Percentiles rank a stretch among this genome's conserved stretches.
phyloP scores from a whole-genome alignment of 2,329 filamentous ascomycete genomes.

The Didymellaceae sp. region DNA sequence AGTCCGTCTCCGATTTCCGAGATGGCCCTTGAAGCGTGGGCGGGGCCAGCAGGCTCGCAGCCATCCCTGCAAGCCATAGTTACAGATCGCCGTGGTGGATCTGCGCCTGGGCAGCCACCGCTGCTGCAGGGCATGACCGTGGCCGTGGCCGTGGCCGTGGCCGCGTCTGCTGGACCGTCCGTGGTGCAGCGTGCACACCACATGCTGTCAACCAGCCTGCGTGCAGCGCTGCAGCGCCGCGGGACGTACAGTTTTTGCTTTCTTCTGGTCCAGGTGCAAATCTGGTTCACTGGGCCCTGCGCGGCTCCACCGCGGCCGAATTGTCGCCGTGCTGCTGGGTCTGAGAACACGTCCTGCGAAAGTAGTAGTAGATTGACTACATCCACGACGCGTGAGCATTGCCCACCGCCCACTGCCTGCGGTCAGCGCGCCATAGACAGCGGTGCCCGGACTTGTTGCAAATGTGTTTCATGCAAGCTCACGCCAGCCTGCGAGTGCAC shows the following conservation, averaged over 20 bases:
- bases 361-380: conserved; percentile 16
- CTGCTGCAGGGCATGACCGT: conserved; percentile 41
- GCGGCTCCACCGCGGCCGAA: conserved; percentile 34
- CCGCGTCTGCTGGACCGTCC: conserved; percentile 16
- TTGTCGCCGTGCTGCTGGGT: conserved; percentile 25
- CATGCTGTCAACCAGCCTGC: conserved; percentile 11
- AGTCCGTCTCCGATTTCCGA: conserved; percentile 46
- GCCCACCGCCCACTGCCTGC: conserved; percentile 1
- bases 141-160: conserved; percentile 16
- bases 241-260: neutral
- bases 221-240: neutral
- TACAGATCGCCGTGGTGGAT: conserved; percentile 49
- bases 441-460: conserved; percentile 35
- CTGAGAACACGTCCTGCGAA: conserved; percentile 24
- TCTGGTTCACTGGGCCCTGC: conserved; percentile 20
- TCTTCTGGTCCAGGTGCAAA: conserved; percentile 5
- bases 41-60: conserved; percentile 37
- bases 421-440: conserved; percentile 4
- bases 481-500: conserved; percentile 24
- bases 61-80: conserved; percentile 41
- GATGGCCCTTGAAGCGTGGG: conserved; percentile 26
- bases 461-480: conserved; percentile 44
- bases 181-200: conserved; percentile 6
- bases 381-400: conserved; percentile 5
- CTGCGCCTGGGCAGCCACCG: conserved; percentile 41